Conservation (phyloP, 768 basidiomycete genomes). For the Mycena filopes region DNA sequence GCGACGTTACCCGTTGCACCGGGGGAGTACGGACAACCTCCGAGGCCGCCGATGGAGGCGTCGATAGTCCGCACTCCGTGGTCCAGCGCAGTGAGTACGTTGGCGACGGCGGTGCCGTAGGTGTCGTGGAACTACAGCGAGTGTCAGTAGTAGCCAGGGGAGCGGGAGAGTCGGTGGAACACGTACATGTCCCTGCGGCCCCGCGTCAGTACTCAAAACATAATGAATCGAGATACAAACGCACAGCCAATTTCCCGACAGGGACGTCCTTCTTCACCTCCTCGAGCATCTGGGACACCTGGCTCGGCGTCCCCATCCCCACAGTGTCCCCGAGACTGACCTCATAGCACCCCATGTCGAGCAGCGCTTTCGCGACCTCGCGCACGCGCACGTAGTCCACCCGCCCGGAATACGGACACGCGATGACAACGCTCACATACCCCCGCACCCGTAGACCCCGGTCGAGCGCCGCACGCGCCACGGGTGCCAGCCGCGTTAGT, state of each 20-base stretch:
- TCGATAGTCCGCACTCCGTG: constrained; percentile 86
- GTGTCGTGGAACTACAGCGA: constrained; percentile 85
- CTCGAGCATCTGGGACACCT: constrained; percentile 74
- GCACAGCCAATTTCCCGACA: constrained; percentile 76
- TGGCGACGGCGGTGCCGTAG: constrained; percentile 84
- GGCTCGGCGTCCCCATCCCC: constrained; percentile 82
- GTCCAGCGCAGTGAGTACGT: constrained; percentile 76
- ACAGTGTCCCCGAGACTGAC: constrained; percentile 93
- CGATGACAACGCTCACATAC: constrained; percentile 86
- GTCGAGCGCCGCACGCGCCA: constrained; percentile 69
- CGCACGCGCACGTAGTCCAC: constrained; percentile 73
- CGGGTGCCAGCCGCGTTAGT: constrained; percentile 67
- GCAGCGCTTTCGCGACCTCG: constrained; percentile 74
- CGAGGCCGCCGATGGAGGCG: constrained; percentile 87
- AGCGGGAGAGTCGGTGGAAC: not conserved
- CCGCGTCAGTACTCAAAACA: not conserved
- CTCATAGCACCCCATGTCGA: constrained; percentile 95
- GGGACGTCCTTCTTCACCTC: constrained; percentile 72
- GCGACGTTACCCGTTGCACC: constrained; percentile 96
- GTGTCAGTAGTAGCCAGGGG: not conserved
- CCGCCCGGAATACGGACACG: constrained; percentile 88
- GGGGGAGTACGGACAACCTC: constrained; percentile 96
- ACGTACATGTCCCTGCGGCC: constrained; percentile 66
- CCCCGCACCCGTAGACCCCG: constrained; percentile 79
- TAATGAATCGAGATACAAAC: constrained; percentile 32